phyloP scores from a whole-genome alignment of 352 stramenopile genomes.

The Globisporangium emineosum region DNA sequence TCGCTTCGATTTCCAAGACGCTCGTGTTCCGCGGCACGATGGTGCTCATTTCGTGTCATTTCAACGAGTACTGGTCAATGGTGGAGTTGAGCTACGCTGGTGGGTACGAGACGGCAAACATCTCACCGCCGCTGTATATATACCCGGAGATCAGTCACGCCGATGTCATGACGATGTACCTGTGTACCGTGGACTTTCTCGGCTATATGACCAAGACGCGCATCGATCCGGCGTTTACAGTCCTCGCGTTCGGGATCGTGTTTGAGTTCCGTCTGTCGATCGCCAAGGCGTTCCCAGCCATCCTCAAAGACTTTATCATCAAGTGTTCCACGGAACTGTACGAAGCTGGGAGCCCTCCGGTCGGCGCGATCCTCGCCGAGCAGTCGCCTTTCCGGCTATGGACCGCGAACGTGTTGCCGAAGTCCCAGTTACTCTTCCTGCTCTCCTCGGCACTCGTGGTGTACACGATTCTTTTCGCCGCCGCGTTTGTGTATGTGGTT shows the following conservation, averaged over 20 bases:
- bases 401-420: neutral
- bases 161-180: conserved; percentile 34
- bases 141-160: conserved; percentile 25
- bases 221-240: conserved; percentile 30
- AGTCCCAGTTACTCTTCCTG: neutral
- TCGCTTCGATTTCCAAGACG: conserved; percentile 30
- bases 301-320: neutral
- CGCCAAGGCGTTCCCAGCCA: neutral
- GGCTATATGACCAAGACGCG: conserved; percentile 25
- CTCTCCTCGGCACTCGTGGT: neutral
- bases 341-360: neutral
- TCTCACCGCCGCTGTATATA: conserved; percentile 24
- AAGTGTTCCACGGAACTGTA: neutral
- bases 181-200: conserved; percentile 24
- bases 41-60: conserved; percentile 27
- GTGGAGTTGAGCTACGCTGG: conserved; percentile 26
- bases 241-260: conserved; percentile 24
- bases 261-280: conserved; percentile 19
- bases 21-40: conserved; percentile 31
- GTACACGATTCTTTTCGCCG: neutral
- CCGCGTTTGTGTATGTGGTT: conserved; percentile 27
- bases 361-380: neutral
- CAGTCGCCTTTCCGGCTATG: neutral
- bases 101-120: conserved; percentile 17
- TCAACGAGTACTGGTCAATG: conserved; percentile 40